A percentile compares a stretch with the other conserved stretches of the same genome.
phyloP scores from a whole-genome alignment of 805 yeast genomes.

The Myxozyma melibiosi region DNA sequence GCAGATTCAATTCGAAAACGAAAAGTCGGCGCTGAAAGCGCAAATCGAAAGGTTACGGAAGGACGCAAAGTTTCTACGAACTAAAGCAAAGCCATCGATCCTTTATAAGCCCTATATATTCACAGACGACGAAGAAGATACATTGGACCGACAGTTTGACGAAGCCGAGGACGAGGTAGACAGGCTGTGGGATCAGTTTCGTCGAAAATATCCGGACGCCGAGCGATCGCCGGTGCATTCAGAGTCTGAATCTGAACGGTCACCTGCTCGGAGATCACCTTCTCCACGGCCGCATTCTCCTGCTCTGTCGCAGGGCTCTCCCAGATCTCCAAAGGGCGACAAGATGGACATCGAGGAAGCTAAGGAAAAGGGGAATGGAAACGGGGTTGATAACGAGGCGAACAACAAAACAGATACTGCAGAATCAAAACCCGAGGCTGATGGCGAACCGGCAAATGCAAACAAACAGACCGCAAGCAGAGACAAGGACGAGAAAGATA shows the following conservation, averaged over 20 bases:
- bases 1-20: neutral
- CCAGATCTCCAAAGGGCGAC: too few relatives aligned
- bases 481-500: too few relatives aligned
- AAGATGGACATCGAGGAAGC: neutral
- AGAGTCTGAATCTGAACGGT: constrained; percentile 6
- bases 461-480: too few relatives aligned
- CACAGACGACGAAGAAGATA: constrained; percentile 5
- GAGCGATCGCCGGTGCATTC: constrained; percentile 7
- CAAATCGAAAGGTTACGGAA: neutral
- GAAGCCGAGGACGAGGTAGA: constrained; percentile 10
- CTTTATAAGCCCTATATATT: constrained; percentile 7
- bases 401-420: too few relatives aligned
- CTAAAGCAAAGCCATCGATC: constrained; percentile 4
- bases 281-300: neutral
- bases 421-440: too few relatives aligned
- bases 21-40: neutral
- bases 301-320: too few relatives aligned
- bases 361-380: neutral
- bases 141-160: constrained; percentile 8
- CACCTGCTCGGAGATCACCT: too few relatives aligned
- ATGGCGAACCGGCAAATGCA: too few relatives aligned
- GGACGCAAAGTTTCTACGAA: constrained; percentile 7
- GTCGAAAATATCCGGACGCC: constrained; percentile 1
- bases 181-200: constrained; percentile 15
- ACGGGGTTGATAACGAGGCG: too few relatives aligned